Evolutionary conservation across 2,329 filamentous ascomycete genomes (phyloP), one percentile per base, ranked within the genome.

Genomic region (Neophaeococcomyces mojaviensis): DNA sequence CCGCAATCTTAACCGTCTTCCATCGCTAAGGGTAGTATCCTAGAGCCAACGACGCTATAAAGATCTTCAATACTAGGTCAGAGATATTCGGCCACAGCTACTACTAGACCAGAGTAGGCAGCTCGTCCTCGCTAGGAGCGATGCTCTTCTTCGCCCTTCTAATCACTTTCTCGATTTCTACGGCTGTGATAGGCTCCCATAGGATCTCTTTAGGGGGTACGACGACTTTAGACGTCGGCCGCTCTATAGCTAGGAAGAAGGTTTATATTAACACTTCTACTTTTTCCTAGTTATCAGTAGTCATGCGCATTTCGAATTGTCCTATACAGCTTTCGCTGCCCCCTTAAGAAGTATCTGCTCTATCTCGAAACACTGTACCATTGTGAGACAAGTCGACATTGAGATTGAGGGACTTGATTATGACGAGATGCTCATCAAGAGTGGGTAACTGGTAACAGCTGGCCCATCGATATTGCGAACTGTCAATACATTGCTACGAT

Each of bases 61-160:
- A 57, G 32, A 57, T 46, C 13, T 12, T 19, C 40, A 32, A 28
- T 15, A 48, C 40, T 10, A 46, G 20, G 5, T 30, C 15, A 20
- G 36, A 38, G 10, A 49, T 36, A 36, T 49, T 37, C 9, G 33
- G 30, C 44, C 35, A 49, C 26, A 47, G 35, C 5, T 41, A n/a
- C 31, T 55, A 52, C 53, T 30, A 58, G 8, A 59, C 48, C 2
- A 56, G 36, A 24, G 46, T 55, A 15, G 49, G 55, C 4, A 57
- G 33, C 18, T 43, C 42, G 32, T 58, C 54, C 15, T 53, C 35
- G 7, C 49, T 50, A 1, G 50, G 54, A 8, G 47, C 52, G 9
- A 49, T 56, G 5, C 36, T 44, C 44, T 49, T 46, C 41, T 56
- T 58, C 4, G 49, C 48, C 0, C 36, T 40, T 33, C 46, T 38